phyloP scores from a whole-genome alignment of 306 rosid genomes.

The Trichosanthes truncata region DNA sequence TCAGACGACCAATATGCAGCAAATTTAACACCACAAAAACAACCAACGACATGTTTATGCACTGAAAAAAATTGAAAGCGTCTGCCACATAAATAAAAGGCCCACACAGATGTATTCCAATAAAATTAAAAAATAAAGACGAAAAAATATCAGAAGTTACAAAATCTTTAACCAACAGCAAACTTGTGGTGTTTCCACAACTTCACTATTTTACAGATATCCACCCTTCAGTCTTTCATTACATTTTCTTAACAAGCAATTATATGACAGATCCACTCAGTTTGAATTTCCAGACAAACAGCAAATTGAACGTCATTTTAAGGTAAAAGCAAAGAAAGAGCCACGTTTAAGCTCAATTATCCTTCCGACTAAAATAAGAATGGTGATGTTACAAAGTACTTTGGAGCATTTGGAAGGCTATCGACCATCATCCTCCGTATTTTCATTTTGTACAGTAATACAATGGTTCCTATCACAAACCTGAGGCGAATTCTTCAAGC shows the following conservation, averaged over 20 bases:
- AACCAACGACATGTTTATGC: neutral
- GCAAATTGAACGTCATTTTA: neutral
- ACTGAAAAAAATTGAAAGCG: neutral
- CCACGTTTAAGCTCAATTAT: neutral
- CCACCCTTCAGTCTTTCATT: neutral
- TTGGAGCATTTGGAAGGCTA: neutral
- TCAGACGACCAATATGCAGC: neutral
- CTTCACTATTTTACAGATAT: neutral
- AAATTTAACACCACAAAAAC: neutral
- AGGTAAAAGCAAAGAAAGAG: neutral
- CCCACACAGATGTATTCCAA: neutral
- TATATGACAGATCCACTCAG: neutral
- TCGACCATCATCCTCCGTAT: neutral
- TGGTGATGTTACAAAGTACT: neutral
- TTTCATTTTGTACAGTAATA: neutral
- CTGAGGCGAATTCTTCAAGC: slow-evolving; percentile 67
- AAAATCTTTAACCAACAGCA: neutral
- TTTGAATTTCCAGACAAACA: neutral
- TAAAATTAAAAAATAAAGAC: neutral
- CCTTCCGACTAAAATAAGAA: neutral
- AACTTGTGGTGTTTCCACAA: neutral
- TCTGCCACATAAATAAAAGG: neutral
- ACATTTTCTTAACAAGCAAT: neutral
- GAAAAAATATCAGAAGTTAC: neutral
- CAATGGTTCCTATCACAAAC: slow-evolving; percentile 25